These are phyloP conservation scores for Diplodia seriata DNA, from an alignment of 2,329 filamentous ascomycete genomes.

Conservation along the genomic window DNA sequence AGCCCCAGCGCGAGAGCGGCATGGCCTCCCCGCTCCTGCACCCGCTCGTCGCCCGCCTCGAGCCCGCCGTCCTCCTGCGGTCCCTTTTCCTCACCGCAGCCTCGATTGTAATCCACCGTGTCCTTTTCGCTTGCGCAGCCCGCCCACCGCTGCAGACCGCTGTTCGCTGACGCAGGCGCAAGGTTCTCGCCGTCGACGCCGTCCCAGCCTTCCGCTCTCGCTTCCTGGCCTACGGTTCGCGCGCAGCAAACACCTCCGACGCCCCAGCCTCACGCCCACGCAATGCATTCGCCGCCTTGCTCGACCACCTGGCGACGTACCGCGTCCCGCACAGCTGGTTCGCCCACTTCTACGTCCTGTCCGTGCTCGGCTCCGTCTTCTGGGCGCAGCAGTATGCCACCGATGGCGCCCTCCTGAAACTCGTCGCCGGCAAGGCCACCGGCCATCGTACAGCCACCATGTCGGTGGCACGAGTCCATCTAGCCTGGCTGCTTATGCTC, in stretches of 20 bases:
- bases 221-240: slow-evolving; percentile 67
- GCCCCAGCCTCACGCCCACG: slow-evolving; percentile 22
- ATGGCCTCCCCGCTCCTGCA: slow-evolving; percentile 25
- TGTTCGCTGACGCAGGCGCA: slow-evolving; percentile 31
- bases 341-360: slow-evolving; percentile 81
- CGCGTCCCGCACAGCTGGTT: slow-evolving; percentile 90
- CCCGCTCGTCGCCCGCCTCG: slow-evolving; percentile 30
- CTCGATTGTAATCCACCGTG: slow-evolving; percentile 49
- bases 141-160: slow-evolving; percentile 30
- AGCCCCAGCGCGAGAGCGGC: slow-evolving; percentile 22
- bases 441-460: slow-evolving; percentile 45
- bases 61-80: slow-evolving; percentile 42
- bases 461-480: slow-evolving; percentile 67
- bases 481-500: slow-evolving; percentile 76
- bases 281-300: slow-evolving; percentile 39
- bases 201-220: slow-evolving; percentile 60
- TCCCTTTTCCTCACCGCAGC: slow-evolving; percentile 48
- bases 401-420: slow-evolving; percentile 51
- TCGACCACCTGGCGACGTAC: slow-evolving; percentile 60
- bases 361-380: slow-evolving; percentile 71
- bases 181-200: slow-evolving; percentile 60
- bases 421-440: slow-evolving; percentile 59
- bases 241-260: slow-evolving; percentile 44
- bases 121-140: slow-evolving; percentile 34
- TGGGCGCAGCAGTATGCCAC: slow-evolving; percentile 72